Evolutionary conservation across 768 basidiomycete species (phyloP).

Genomic region (Tricholoma flavovirens): DNA sequence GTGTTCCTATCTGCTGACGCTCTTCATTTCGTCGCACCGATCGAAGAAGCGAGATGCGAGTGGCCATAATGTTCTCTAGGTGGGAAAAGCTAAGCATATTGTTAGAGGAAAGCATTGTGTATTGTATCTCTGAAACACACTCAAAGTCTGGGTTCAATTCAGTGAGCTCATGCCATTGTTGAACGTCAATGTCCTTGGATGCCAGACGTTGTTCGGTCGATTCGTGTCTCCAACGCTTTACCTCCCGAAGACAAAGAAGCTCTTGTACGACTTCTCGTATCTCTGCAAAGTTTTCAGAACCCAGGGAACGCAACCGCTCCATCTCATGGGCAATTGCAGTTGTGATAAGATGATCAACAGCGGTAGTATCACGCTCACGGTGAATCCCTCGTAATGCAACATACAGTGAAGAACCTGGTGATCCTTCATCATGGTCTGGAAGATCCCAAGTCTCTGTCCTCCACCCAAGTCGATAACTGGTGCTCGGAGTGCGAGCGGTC

Average conservation of each 20-base stretch:
- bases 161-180: slow-evolving; percentile 38
- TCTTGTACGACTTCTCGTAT: slow-evolving; percentile 64
- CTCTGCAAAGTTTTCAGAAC: slow-evolving; percentile 75
- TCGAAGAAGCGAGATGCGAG: slow-evolving; percentile 74
- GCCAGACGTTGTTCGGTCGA: slow-evolving; percentile 28
- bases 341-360: slow-evolving; percentile 46
- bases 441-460: slow-evolving; percentile 94
- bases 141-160: slow-evolving; percentile 54
- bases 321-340: slow-evolving; percentile 54
- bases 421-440: slow-evolving; percentile 50
- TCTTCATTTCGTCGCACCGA: slow-evolving; percentile 66
- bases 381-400: slow-evolving; percentile 76
- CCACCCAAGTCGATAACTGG: slow-evolving; percentile 86
- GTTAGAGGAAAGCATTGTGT: neutral
- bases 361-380: slow-evolving; percentile 56
- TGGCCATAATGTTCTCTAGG: slow-evolving; percentile 74
- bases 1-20: slow-evolving; percentile 68
- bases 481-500: slow-evolving; percentile 31
- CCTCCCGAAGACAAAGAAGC: slow-evolving; percentile 78
- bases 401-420: slow-evolving; percentile 62
- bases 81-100: slow-evolving; percentile 49
- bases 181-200: slow-evolving; percentile 26
- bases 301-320: slow-evolving; percentile 54
- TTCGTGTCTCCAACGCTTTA: slow-evolving; percentile 54
- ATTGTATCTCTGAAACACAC: slow-evolving; percentile 37